Percentiles rank a stretch among this genome's conserved stretches.
Evolutionary conservation across 768 basidiomycete genomes (phyloP).

Genomic region (Pisolithus microcarpus): DNA sequence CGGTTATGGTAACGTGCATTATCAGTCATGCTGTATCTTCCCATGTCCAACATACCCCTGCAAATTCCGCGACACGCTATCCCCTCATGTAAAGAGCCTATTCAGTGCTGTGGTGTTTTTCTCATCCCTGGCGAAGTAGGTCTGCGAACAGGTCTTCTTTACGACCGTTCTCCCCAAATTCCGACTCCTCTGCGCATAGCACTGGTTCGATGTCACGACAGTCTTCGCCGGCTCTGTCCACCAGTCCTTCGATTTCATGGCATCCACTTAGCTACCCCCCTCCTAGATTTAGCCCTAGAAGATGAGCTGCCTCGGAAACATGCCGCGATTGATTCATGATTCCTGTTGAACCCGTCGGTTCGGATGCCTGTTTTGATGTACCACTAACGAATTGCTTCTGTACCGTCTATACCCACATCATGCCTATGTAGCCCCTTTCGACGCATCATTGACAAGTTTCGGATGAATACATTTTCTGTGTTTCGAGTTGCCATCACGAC

Average conservation of each 20-base stretch:
- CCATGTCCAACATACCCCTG: slow-evolving; percentile 26
- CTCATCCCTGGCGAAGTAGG: background rate
- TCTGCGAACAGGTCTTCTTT: background rate
- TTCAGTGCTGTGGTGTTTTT: background rate
- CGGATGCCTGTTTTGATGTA: background rate
- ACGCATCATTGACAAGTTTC: background rate
- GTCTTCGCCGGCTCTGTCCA: background rate
- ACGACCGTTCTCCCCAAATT: slow-evolving; percentile 5
- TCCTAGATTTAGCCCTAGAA: too few relatives aligned
- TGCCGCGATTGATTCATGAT: background rate
- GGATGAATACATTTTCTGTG: background rate
- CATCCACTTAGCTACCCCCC: background rate
- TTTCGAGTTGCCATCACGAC: slow-evolving; percentile 1
- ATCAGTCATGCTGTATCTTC: slow-evolving; percentile 49
- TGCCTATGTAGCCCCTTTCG: background rate
- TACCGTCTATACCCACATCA: background rate
- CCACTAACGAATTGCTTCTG: background rate
- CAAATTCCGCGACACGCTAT: slow-evolving; percentile 6
- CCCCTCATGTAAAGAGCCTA: slow-evolving; percentile 16
- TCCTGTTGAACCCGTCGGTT: background rate
- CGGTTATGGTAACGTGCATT: background rate
- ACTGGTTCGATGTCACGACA: slow-evolving; percentile 1
- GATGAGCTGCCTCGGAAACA: slow-evolving; percentile 21
- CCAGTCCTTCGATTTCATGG: slow-evolving; percentile 1
- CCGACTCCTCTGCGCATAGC: background rate